Conservation (phyloP, 768 basidiomycete genomes). For the Leccinum sublutescens region DNA sequence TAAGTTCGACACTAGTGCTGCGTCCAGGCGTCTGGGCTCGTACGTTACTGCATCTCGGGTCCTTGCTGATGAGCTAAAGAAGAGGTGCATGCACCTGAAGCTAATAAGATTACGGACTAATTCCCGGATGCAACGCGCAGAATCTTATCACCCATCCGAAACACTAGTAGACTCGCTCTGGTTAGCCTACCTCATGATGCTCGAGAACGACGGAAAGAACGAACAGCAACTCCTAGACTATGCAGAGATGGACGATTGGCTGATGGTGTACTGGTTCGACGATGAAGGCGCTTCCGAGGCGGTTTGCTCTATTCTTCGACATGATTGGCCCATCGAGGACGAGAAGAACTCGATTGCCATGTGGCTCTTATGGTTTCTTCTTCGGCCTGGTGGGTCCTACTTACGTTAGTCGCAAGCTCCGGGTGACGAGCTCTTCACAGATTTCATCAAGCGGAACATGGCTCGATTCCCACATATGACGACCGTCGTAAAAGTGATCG, state of each 20-base stretch:
- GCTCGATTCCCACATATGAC: constrained; percentile 43
- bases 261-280: constrained; percentile 67
- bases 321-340: constrained; percentile 57
- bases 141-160: constrained; percentile 23
- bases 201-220: constrained; percentile 80
- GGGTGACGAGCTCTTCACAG: constrained; percentile 33
- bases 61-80: constrained; percentile 62
- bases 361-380: constrained; percentile 79
- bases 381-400: constrained; percentile 52
- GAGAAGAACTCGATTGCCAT: constrained; percentile 59
- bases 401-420: neutral
- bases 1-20: constrained; percentile 64
- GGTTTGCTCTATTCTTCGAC: constrained; percentile 37
- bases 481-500: constrained; percentile 56
- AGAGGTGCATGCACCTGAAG: constrained; percentile 57
- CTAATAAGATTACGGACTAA: constrained; percentile 46
- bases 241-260: constrained; percentile 60
- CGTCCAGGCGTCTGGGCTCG: constrained; percentile 48
- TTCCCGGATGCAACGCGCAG: constrained; percentile 18
- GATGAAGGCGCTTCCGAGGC: constrained; percentile 55
- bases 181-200: constrained; percentile 71
- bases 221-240: constrained; percentile 68
- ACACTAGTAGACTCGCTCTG: constrained; percentile 49
- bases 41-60: constrained; percentile 39
- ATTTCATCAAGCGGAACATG: constrained; percentile 44